Conservation (phyloP, 306 rosid species). For the Trifolium repens region DNA sequence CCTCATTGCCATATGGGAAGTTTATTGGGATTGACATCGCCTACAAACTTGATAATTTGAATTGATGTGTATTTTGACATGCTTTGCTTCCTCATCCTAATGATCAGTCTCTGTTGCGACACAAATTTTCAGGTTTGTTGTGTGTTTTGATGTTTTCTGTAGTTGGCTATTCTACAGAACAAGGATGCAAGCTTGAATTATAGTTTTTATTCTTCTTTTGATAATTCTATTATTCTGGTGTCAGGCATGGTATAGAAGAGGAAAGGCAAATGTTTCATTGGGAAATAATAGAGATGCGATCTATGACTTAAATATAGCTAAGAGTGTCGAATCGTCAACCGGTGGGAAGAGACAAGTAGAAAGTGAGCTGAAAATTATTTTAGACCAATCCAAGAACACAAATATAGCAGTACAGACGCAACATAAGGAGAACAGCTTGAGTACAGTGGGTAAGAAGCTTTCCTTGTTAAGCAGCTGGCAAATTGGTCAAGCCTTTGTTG, state of each 20-base stretch:
- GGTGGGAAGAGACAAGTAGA: constrained; percentile 76
- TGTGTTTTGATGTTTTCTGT: constrained; percentile 9
- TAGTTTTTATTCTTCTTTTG: constrained; percentile 35
- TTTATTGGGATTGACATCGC: neutral
- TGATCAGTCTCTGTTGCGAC: neutral
- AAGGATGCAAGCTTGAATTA: constrained; percentile 26
- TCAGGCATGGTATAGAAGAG: constrained; percentile 93
- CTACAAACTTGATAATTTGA: constrained; percentile 3
- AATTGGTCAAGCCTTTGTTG: constrained; percentile 17
- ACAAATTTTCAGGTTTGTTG: constrained; percentile 14
- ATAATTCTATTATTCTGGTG: constrained; percentile 7
- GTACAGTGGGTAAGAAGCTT: constrained; percentile 58
- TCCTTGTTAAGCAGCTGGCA: constrained; percentile 36
- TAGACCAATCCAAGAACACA: constrained; percentile 44
- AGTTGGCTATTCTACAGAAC: constrained; percentile 14
- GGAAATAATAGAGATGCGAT: constrained; percentile 68
- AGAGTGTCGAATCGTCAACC: constrained; percentile 57
- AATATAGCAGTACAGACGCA: constrained; percentile 44
- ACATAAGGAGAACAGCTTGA: constrained; percentile 45
- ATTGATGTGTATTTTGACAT: neutral
- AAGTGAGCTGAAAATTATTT: constrained; percentile 61
- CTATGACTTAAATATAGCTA: constrained; percentile 70
- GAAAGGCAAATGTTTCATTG: constrained; percentile 67
- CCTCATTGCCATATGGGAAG: neutral
- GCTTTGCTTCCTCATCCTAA: constrained; percentile 30